These are phyloP conservation scores for Vigna angularis DNA, from an alignment of 306 rosid genomes.

Conservation along the genomic window DNA sequence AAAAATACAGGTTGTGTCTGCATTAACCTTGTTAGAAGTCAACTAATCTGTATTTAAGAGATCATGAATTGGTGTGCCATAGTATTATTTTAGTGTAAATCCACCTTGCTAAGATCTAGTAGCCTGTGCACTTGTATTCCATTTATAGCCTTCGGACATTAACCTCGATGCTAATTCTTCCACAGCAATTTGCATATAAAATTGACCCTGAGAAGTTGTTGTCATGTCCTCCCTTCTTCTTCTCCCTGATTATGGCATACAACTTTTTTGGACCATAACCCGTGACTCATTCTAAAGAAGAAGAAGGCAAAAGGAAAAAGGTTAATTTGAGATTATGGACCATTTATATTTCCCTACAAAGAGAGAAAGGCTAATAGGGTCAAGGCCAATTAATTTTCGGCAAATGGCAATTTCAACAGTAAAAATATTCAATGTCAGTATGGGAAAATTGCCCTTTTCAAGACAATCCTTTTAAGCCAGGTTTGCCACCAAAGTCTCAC, in stretches of 20 bases:
- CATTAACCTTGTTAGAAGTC: constrained; percentile 47
- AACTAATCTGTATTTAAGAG: constrained; percentile 42
- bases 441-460: constrained; percentile 34
- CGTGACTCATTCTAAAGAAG: constrained; percentile 45
- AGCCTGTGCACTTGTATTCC: constrained; percentile 20
- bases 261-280: constrained; percentile 47
- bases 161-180: constrained; percentile 41
- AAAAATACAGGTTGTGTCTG: constrained; percentile 42
- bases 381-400: constrained; percentile 40
- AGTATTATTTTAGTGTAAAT: constrained; percentile 39
- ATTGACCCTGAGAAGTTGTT: constrained; percentile 45
- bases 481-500: constrained; percentile 16
- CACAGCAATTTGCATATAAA: constrained; percentile 45
- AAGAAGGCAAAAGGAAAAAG: constrained; percentile 45
- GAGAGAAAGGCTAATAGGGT: constrained; percentile 34
- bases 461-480: constrained; percentile 17
- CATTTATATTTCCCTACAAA: constrained; percentile 43
- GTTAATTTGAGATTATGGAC: constrained; percentile 48
- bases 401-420: constrained; percentile 27
- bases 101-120: constrained; percentile 14
- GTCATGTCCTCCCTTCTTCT: constrained; percentile 15
- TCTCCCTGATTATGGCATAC: constrained; percentile 36
- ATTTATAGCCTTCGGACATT: constrained; percentile 27
- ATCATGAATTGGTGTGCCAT: constrained; percentile 42
- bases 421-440: constrained; percentile 5